These are phyloP conservation scores for Pyricularia grisea DNA, from an alignment of 2,329 filamentous ascomycete species.

Conservation along the genomic window DNA sequence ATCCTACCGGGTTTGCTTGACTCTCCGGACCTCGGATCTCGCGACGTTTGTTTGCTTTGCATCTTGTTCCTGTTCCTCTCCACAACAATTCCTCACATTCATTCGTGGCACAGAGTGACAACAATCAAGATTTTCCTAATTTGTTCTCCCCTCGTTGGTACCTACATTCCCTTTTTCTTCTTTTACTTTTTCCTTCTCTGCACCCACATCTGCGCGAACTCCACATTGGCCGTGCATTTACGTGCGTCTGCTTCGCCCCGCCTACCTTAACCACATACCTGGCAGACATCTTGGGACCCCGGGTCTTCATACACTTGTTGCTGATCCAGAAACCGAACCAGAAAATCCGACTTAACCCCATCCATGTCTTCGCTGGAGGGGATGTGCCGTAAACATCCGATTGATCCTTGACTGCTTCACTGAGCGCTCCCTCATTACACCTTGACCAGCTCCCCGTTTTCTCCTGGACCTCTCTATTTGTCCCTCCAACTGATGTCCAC, in stretches of 20 bases:
- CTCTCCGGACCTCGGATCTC: not conserved
- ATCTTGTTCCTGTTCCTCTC: not conserved
- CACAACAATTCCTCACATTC: not conserved
- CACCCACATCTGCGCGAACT: not conserved
- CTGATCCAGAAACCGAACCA: constrained; percentile 19
- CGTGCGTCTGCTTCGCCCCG: too few species aligned
- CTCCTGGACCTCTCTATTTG: not conserved
- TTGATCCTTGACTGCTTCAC: constrained; percentile 8
- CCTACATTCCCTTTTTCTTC: not conserved
- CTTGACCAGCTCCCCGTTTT: constrained; percentile 6
- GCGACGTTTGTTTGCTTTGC: not conserved
- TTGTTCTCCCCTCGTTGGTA: not conserved
- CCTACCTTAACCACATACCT: not conserved
- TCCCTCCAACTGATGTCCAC: not conserved
- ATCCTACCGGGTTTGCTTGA: not conserved
- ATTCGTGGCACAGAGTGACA: not conserved
- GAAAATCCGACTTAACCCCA: constrained; percentile 4
- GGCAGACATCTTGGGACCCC: not conserved
- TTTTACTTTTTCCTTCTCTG: not conserved
- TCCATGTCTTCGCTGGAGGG: constrained; percentile 11
- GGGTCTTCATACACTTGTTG: constrained; percentile 14
- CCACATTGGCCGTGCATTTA: not conserved
- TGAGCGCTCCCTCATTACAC: constrained; percentile 2
- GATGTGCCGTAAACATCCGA: constrained; percentile 17
- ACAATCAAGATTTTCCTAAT: not conserved